Base-by-base conservation (phyloP, 2,329 filamentous ascomycete species). In the Sporothrix mexicana region DNA sequence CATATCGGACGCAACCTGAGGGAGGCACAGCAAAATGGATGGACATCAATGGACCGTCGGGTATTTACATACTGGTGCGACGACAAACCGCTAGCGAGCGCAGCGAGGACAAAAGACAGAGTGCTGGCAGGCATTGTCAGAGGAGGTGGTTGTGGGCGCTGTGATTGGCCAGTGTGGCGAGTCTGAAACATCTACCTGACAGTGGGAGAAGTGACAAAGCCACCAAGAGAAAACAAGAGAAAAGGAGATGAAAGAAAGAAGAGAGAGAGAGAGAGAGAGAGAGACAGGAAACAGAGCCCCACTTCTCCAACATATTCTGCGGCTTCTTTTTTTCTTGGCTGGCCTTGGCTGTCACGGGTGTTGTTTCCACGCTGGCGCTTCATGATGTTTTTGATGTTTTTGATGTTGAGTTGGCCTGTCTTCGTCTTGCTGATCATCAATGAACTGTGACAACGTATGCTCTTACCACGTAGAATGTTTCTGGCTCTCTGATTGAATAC, bases 21-120 rank as follows among this genome's bases (percentile, higher is more conserved):
- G 53, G 53, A 57, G 53, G 53, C 53, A 57, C 53, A 57, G 53
- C 53, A 57, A 30, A 20, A 57, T 15, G 30, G 30, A 36, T 36
- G 30, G 30, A 7, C 30, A 36, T 36, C 30, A 36, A 36, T 36
- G 7, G 30, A 36, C 30, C 4, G 30, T 7, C 30, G 30, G 30
- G 7, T 7, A 36, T 36, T 36, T 36, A 7, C 30, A 47, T 12
- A 47, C 51, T 10, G 51, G 4, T 53, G 51, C 20, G n/a, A 8
- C 6, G 10, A 1, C 8, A n/a, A 20, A 23, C 17, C 9, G 30
- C 53, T 30, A 23, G 55, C 55, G 23, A 23, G 23, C 55, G 55
- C 23, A 13, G 23, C 5, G 20, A 30, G 23, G 55, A 53, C 17
- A 1, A 3, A 20, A 15, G 12, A 17, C 2, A 51, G 17, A 5